Conservation (phyloP, 805 yeast genomes). For the Starmerella geochares region DNA sequence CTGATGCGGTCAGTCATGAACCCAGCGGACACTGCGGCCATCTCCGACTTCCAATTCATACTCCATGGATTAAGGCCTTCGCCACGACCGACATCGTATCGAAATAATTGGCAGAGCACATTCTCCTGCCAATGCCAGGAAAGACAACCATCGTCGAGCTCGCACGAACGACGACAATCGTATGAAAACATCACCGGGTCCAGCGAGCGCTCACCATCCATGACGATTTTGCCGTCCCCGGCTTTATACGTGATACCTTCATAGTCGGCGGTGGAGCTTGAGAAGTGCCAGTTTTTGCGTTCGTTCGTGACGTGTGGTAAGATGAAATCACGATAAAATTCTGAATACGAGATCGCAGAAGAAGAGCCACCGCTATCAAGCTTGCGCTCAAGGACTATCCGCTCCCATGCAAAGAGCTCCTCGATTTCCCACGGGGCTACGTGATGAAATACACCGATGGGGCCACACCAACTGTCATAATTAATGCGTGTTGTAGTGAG, state of each 20-base stretch:
- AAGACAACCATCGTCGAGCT: slow-evolving; percentile 10
- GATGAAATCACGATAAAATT: slow-evolving; percentile 30
- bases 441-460: slow-evolving; percentile 32
- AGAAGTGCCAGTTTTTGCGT: slow-evolving; percentile 26
- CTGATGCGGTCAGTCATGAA: slow-evolving; percentile 31
- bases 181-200: slow-evolving; percentile 11
- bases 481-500: slow-evolving; percentile 17
- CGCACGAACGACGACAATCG: slow-evolving; percentile 18
- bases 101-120: slow-evolving; percentile 15
- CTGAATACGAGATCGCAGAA: slow-evolving; percentile 23
- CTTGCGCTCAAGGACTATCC: slow-evolving; percentile 11
- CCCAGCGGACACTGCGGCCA: slow-evolving; percentile 22
- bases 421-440: slow-evolving; percentile 27
- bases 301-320: slow-evolving; percentile 27
- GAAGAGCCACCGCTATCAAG: neutral
- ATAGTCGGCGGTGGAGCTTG: neutral
- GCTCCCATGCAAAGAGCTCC: slow-evolving; percentile 28
- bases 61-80: slow-evolving; percentile 12
- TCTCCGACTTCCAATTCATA: slow-evolving; percentile 8
- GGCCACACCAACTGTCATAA: slow-evolving; percentile 28
- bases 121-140: slow-evolving; percentile 17
- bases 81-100: slow-evolving; percentile 16
- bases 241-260: neutral
- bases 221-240: neutral
- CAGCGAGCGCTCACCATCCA: neutral